A percentile compares a stretch with the other conserved stretches of the same genome.
phyloP scores from a whole-genome alignment of 2,329 filamentous ascomycete species.

The Dryadomyces sulphureus region DNA sequence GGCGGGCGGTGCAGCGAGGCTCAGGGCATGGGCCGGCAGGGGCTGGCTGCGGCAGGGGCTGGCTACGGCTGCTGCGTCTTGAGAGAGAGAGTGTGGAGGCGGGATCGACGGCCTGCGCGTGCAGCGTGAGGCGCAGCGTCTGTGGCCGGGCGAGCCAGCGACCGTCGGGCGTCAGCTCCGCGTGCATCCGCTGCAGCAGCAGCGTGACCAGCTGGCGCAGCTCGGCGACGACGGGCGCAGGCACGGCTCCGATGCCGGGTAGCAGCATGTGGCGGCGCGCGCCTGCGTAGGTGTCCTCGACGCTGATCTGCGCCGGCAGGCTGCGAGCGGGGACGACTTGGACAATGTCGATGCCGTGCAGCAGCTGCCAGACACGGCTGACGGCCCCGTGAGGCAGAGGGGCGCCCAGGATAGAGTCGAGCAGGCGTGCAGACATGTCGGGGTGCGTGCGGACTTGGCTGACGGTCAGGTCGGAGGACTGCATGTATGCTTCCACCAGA shows the following conservation, averaged over 20 bases:
- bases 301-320: constrained; percentile 77
- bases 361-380: constrained; percentile 57
- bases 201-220: constrained; percentile 53
- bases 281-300: constrained; percentile 75
- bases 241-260: constrained; percentile 35
- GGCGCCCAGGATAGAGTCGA: constrained; percentile 51
- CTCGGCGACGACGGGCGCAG: constrained; percentile 44
- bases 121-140: constrained; percentile 67
- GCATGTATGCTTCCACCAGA: constrained; percentile 31
- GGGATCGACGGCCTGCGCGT: constrained; percentile 25
- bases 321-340: constrained; percentile 58
- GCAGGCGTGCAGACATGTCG: constrained; percentile 43
- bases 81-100: constrained; percentile 23
- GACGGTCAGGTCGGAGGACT: constrained; percentile 38
- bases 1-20: constrained; percentile 21
- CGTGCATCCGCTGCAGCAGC: constrained; percentile 62
- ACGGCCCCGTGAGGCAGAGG: constrained; percentile 43
- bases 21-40: constrained; percentile 50
- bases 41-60: constrained; percentile 47
- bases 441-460: constrained; percentile 47
- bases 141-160: constrained; percentile 68
- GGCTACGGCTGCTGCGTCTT: constrained; percentile 64
- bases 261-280: constrained; percentile 49
- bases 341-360: constrained; percentile 66
- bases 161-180: constrained; percentile 42